Evolutionary conservation across 1,139 yeast species (phyloP).

Genomic region (Saccharomyces hybrid): DNA sequence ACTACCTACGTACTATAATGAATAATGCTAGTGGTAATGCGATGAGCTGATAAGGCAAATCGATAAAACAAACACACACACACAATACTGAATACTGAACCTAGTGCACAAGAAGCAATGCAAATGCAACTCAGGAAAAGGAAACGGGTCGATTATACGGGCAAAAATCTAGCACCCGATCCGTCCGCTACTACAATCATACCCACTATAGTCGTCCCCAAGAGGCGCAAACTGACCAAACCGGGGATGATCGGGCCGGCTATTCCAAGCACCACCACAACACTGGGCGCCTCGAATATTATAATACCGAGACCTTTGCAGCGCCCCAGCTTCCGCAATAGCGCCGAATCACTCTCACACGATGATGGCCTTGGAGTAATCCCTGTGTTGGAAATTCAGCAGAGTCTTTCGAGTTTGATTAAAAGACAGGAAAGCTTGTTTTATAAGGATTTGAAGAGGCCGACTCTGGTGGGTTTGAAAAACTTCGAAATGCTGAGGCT

Average conservation of each 20-base stretch:
- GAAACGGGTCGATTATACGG: slow-evolving; percentile 12
- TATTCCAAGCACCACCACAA: neutral
- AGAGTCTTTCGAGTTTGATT: slow-evolving; percentile 10
- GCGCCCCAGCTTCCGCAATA: neutral
- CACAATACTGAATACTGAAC: neutral
- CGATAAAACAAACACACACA: no score
- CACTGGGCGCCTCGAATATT: neutral
- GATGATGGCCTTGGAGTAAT: slow-evolving; percentile 4
- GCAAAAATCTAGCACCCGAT: neutral
- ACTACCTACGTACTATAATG: neutral
- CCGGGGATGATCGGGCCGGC: neutral
- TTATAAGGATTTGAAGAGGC: slow-evolving; percentile 14
- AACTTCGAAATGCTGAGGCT: slow-evolving; percentile 16
- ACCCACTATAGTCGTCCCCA: neutral
- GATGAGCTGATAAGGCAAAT: neutral
- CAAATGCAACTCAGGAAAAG: slow-evolving; percentile 16
- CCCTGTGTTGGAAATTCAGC: slow-evolving; percentile 2
- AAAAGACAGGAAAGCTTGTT: slow-evolving; percentile 12
- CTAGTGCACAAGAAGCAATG: neutral
- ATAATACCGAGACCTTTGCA: neutral
- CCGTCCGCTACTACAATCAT: neutral
- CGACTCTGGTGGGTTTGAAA: slow-evolving; percentile 16
- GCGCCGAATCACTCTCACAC: neutral
- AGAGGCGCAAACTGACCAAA: neutral
- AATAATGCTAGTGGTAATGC: slow-evolving; percentile 4